These are phyloP conservation scores for Thermothelomyces thermophilus DNA, from an alignment of 2,329 filamentous ascomycete genomes.

Conservation along the genomic window DNA sequence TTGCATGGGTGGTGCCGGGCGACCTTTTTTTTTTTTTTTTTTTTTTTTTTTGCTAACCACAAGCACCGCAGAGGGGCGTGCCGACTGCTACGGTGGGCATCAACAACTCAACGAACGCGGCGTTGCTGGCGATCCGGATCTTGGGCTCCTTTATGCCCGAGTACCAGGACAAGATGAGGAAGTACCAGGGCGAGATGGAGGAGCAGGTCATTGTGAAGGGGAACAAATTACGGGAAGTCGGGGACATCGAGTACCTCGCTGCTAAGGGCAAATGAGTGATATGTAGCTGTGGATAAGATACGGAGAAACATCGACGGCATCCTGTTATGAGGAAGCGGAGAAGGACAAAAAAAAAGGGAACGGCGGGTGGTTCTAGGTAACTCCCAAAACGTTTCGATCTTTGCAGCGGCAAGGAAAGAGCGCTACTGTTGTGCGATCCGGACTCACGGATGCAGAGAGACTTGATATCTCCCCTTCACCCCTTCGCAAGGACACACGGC, in stretches of 20 bases:
- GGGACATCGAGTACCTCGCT: conserved; percentile 46
- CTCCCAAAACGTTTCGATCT: too few relatives aligned
- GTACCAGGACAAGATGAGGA: conserved; percentile 51
- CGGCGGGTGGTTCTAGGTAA: too few relatives aligned
- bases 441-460: too few relatives aligned
- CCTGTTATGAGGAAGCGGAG: background rate
- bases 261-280: conserved; percentile 16
- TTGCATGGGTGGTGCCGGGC: too few relatives aligned
- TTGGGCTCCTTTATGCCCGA: conserved; percentile 51
- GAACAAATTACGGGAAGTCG: conserved; percentile 46
- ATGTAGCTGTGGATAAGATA: background rate
- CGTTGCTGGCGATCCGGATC: conserved; percentile 62
- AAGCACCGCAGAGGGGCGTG: conserved; percentile 44
- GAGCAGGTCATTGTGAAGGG: conserved; percentile 60
- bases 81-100: conserved; percentile 72
- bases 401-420: too few relatives aligned
- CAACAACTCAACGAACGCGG: conserved; percentile 74
- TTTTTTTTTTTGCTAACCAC: background rate
- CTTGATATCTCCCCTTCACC: too few relatives aligned
- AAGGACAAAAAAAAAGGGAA: background rate
- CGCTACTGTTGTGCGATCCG: too few relatives aligned
- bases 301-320: background rate
- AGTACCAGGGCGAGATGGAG: conserved; percentile 57
- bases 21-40: background rate
- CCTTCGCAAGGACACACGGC: too few relatives aligned